Percentiles rank a stretch among this genome's conserved stretches.
Evolutionary conservation across 257 asterid genomes (phyloP).

Genomic region (Solanum chilense): DNA sequence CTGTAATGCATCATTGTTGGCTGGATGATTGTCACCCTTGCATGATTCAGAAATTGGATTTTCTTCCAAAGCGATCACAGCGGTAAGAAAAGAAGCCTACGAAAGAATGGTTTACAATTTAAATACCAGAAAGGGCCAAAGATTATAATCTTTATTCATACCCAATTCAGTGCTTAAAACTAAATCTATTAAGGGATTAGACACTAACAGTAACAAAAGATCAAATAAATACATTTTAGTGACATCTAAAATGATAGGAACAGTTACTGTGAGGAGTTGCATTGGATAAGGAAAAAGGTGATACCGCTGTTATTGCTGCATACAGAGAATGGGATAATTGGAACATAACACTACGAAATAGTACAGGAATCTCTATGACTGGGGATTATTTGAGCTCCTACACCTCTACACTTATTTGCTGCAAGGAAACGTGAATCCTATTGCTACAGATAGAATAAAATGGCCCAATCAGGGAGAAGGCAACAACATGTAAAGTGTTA

Average conservation of each 20-base stretch:
- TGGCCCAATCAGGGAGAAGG: not conserved
- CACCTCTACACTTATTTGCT: not conserved
- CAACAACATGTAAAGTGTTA: not conserved
- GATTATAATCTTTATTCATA: not conserved
- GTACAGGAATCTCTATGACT: not conserved
- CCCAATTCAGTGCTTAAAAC: not conserved
- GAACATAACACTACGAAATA: not conserved
- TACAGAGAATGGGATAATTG: not conserved
- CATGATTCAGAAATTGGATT: constrained; percentile 17
- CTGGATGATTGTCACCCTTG: constrained; percentile 21
- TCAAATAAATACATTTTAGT: not conserved
- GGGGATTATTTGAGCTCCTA: not conserved
- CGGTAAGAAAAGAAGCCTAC: constrained; percentile 84
- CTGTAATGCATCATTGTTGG: constrained; percentile 17
- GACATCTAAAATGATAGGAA: not conserved
- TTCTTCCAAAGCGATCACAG: constrained; percentile 35
- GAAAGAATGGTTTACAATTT: not conserved
- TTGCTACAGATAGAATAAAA: not conserved
- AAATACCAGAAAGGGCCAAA: not conserved
- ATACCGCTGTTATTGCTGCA: not conserved
- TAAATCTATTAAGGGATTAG: not conserved
- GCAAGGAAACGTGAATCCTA: not conserved
- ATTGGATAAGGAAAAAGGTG: not conserved
- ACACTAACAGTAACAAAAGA: not conserved
- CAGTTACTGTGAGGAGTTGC: not conserved